phyloP scores from a whole-genome alignment of 2,329 filamentous ascomycete genomes.

The Elsinoe australis region DNA sequence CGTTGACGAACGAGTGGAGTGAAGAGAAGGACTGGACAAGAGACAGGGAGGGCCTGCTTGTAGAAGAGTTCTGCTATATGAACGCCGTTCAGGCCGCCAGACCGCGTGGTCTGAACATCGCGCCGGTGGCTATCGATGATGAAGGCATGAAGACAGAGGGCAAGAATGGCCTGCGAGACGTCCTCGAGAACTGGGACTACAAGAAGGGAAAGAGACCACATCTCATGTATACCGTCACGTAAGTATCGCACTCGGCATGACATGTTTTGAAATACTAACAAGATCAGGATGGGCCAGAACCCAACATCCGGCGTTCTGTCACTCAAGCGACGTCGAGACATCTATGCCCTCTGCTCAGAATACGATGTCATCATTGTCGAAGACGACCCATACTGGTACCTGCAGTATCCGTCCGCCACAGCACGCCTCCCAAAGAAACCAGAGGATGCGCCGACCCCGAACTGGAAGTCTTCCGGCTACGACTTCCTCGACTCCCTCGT shows the following conservation, averaged over 20 bases:
- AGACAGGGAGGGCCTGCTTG: conserved; percentile 68
- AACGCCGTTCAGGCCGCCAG: conserved; percentile 60
- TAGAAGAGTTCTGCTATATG: conserved; percentile 74
- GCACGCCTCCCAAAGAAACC: conserved; percentile 39
- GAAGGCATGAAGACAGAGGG: conserved; percentile 73
- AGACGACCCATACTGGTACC: conserved; percentile 93
- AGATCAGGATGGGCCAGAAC: conserved; percentile 71
- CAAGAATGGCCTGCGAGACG: conserved; percentile 64
- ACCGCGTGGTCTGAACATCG: conserved; percentile 65
- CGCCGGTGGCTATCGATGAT: conserved; percentile 66
- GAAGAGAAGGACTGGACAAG: conserved; percentile 57
- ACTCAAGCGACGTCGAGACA: conserved; percentile 62
- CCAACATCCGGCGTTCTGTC: conserved; percentile 72
- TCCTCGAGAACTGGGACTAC: conserved; percentile 75
- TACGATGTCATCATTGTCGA: conserved; percentile 89
- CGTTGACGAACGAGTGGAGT: conserved; percentile 69
- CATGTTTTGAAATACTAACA: conserved; percentile 10
- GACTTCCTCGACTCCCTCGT: conserved; percentile 74
- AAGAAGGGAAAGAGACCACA: conserved; percentile 67
- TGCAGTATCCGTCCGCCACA: conserved; percentile 73
- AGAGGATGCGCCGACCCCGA: conserved; percentile 29
- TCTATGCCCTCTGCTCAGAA: conserved; percentile 72
- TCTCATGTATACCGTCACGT: conserved; percentile 85
- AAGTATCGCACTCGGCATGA: conserved; percentile 36
- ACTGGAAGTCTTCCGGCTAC: conserved; percentile 56